These are phyloP conservation scores for Diplodia sapinea DNA, from an alignment of 2,329 filamentous ascomycete species.

Conservation along the genomic window DNA sequence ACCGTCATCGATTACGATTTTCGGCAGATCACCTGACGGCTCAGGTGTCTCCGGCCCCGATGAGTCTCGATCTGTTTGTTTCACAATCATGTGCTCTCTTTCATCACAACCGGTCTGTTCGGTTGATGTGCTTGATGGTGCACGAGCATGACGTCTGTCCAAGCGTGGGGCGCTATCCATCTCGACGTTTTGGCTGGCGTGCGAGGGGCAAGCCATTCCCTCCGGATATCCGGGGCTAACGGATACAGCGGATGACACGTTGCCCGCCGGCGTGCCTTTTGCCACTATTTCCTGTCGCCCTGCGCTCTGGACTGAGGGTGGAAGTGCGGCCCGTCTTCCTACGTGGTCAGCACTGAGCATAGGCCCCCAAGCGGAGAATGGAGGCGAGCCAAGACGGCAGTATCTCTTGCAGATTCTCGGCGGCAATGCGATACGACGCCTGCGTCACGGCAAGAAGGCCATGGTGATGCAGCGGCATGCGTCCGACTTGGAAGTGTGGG, in stretches of 20 bases:
- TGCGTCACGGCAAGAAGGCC: not conserved
- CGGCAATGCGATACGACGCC: not conserved
- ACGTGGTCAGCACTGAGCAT: not conserved
- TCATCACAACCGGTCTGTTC: not conserved
- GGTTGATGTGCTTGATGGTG: not conserved
- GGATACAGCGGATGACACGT: not conserved
- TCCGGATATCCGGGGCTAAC: not conserved
- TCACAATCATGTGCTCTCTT: not conserved
- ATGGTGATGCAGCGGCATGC: not conserved
- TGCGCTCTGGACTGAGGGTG: not conserved
- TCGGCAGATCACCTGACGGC: not conserved
- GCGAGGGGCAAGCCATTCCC: not conserved
- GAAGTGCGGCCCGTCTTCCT: not conserved
- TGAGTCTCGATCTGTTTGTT: slow-evolving; percentile 7
- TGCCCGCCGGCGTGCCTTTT: not conserved
- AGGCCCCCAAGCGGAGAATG: not conserved
- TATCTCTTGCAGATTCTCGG: not conserved
- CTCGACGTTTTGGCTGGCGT: not conserved
- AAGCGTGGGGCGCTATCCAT: not conserved
- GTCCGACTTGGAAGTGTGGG: slow-evolving; percentile 12
- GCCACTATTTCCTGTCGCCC: not conserved
- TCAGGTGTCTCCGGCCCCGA: not conserved
- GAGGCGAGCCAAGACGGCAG: slow-evolving; percentile 4
- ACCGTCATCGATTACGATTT: slow-evolving; percentile 10
- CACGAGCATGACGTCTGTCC: slow-evolving; percentile 7